Conservation (phyloP, 371 early-diverging fungal genomes). For the Polyrhizophydium stewartii region DNA sequence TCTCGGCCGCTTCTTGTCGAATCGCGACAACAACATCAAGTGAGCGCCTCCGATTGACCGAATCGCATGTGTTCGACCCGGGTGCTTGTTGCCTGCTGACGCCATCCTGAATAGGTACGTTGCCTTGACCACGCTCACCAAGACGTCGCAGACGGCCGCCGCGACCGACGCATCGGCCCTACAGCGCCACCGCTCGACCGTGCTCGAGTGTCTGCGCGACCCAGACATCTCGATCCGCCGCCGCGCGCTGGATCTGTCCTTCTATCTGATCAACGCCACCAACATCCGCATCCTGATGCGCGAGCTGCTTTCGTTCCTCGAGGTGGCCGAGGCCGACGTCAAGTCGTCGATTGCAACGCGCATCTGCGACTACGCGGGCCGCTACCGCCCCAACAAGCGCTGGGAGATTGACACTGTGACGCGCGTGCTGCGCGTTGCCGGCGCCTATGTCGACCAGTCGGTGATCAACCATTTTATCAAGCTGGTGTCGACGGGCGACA, state of each 20-base stretch:
- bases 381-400: slow-evolving; percentile 74
- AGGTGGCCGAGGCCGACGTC: slow-evolving; percentile 87
- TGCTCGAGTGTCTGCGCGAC: slow-evolving; percentile 93
- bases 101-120: too few relatives aligned
- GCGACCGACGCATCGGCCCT: slow-evolving; percentile 84
- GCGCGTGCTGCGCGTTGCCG: slow-evolving; percentile 65
- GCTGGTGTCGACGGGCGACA: slow-evolving; percentile 60
- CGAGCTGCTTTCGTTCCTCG: slow-evolving; percentile 89
- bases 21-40: slow-evolving; percentile 95
- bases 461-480: slow-evolving; percentile 55
- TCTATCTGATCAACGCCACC: slow-evolving; percentile 86
- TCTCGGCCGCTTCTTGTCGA: slow-evolving; percentile 90
- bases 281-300: slow-evolving; percentile 92
- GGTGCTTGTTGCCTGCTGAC: not conserved
- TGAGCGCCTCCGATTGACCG: too few relatives aligned
- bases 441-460: slow-evolving; percentile 37
- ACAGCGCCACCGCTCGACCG: slow-evolving; percentile 95
- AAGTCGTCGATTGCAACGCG: slow-evolving; percentile 85
- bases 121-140: slow-evolving; percentile 88
- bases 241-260: slow-evolving; percentile 92
- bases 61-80: too few relatives aligned
- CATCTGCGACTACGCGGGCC: slow-evolving; percentile 84
- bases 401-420: slow-evolving; percentile 96
- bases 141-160: slow-evolving; percentile 61
- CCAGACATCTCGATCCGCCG: slow-evolving; percentile 94